Evolutionary conservation across 495 filamentous ascomycete genomes (phyloP), one percentile per base, ranked within the genome.

Genomic region (Hapsidospora chrysogenum): DNA sequence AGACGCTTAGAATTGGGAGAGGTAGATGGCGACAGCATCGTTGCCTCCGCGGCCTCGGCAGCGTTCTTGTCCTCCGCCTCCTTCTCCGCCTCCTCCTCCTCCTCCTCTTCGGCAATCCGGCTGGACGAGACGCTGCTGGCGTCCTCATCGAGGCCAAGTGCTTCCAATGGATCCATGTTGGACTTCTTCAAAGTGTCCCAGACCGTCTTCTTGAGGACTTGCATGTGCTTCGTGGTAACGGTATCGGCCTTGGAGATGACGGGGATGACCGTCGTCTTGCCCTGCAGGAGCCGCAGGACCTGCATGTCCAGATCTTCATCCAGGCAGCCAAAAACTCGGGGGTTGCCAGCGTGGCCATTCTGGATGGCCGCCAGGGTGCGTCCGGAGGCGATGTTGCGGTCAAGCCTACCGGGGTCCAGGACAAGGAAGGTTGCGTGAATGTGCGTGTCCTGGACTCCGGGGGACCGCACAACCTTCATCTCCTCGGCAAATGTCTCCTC

Each of bases 191-290:
- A 63, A 41, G 80, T 87, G 30, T 76, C 73, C 72, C 80, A 92
- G 11, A 97, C 89, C 1, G 81, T 76, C 53, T 77, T 80, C 61
- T 89, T 94, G 30, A 97, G 72, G 49, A 80, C 73, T n/a, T 64
- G 60, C 89, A 97, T 95, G 56, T 97, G 89, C 17, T 80, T 74
- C 2, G 76, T 73, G 29, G 89, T 96, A 44, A 96, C 81, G 10
- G 85, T 96, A 52, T 97, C 89, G 23, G 89, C 92, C 60, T 97
- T 97, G 49, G 85, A 81, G 54, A 97, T 86, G 26, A 97, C 80
- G 1, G 89, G 89, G 21, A 97, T 82, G 34, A 96, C 83, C 1
- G 84, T 92, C 0, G 92, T 95, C 63, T 95, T 97, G 44, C 85
- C 85, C 49, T 89, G 74, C 23, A 97, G 65, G 13, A 78, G 80